Evolutionary conservation across 169 alveolate species (phyloP).

Genomic region (Cryptosporidium muris): DNA sequence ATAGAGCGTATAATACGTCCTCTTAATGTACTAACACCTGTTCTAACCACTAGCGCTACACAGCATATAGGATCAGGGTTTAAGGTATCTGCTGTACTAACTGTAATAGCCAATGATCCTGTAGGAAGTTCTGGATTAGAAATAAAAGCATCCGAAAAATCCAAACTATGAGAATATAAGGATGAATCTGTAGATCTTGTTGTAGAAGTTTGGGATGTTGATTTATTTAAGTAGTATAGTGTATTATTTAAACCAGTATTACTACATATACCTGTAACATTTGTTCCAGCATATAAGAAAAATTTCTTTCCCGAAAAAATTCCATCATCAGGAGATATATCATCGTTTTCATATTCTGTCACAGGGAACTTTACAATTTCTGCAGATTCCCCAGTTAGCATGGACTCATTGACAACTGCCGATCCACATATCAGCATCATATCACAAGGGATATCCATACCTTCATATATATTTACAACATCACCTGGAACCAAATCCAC

Average conservation of each 20-base stretch:
- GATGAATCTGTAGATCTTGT: constrained; percentile 59
- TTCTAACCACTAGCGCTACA: constrained; percentile 87
- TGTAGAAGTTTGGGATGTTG: constrained; percentile 33
- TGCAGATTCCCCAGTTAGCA: constrained; percentile 87
- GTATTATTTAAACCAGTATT: constrained; percentile 37
- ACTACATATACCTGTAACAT: constrained; percentile 68
- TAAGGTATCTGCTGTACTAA: neutral
- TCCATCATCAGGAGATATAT: constrained; percentile 76
- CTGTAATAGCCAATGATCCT: neutral
- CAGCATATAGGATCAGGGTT: neutral
- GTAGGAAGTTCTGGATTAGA: neutral
- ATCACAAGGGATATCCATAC: constrained; percentile 84
- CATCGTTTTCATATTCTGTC: constrained; percentile 72
- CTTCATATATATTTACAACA: constrained; percentile 79
- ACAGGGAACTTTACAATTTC: constrained; percentile 79
- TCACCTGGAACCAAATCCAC: constrained; percentile 87
- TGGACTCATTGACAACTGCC: constrained; percentile 83
- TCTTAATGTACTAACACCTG: constrained; percentile 87
- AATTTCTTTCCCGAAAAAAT: constrained; percentile 71
- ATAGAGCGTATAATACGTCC: constrained; percentile 92
- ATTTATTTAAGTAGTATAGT: neutral
- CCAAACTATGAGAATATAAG: no score
- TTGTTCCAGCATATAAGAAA: constrained; percentile 77
- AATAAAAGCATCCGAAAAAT: neutral
- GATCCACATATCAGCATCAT: constrained; percentile 80